Conservation (phyloP, 805 yeast genomes). For the Candida sithepensis region DNA sequence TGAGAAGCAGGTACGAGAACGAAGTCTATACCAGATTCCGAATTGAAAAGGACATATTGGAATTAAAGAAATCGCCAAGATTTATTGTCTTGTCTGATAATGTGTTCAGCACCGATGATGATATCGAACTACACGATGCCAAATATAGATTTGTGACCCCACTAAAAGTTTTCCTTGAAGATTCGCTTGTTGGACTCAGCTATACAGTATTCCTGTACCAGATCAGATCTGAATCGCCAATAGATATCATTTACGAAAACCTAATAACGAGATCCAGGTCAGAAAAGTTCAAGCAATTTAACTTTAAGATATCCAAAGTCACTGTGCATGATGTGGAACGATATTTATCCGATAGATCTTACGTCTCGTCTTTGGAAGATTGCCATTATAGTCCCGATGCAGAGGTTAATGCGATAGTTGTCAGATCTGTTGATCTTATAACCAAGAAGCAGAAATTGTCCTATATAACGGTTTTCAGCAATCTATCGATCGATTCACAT, state of each 20-base stretch:
- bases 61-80: slow-evolving; percentile 16
- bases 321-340: not conserved
- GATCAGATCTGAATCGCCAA: not conserved
- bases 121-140: not conserved
- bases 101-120: not conserved
- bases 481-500: not conserved
- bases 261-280: not conserved
- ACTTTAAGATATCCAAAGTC: not conserved
- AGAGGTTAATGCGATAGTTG: not conserved
- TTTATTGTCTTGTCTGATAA: slow-evolving; percentile 8
- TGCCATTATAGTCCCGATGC: not conserved
- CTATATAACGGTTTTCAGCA: not conserved
- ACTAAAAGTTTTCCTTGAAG: slow-evolving; percentile 11
- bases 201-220: slow-evolving; percentile 5
- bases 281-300: not conserved
- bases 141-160: slow-evolving; percentile 2
- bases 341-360: not conserved
- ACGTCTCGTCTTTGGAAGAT: not conserved
- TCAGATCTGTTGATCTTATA: not conserved
- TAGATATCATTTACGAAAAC: not conserved
- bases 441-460: not conserved
- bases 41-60: slow-evolving; percentile 21
- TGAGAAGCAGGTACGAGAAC: slow-evolving; percentile 3
- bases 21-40: slow-evolving; percentile 21
- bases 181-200: slow-evolving; percentile 10